Conservation (phyloP, 805 yeast species). For the Wickerhamomyces silvicola region DNA sequence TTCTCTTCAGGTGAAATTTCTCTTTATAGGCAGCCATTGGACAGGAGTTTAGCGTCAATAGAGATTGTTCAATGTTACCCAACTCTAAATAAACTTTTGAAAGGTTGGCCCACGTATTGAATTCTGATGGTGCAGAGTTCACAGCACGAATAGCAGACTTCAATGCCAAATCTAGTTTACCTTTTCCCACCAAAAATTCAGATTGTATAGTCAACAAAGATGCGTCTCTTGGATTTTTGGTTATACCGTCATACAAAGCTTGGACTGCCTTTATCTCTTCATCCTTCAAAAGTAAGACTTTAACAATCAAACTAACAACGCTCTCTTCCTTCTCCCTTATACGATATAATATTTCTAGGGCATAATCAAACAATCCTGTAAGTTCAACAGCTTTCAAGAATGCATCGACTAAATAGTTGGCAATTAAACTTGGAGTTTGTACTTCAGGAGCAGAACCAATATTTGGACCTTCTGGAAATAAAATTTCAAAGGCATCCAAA, state of each 20-base stretch:
- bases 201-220: constrained; percentile 51
- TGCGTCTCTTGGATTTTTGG: constrained; percentile 45
- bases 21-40: constrained; percentile 74
- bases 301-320: constrained; percentile 53
- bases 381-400: constrained; percentile 57
- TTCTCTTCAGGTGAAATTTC: constrained; percentile 52
- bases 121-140: constrained; percentile 67
- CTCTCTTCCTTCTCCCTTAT: constrained; percentile 46
- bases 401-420: constrained; percentile 72
- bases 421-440: constrained; percentile 57
- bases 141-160: constrained; percentile 59
- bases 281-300: constrained; percentile 44
- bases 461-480: constrained; percentile 60
- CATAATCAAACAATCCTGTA: constrained; percentile 59
- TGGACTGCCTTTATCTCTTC: constrained; percentile 56
- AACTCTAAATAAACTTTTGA: constrained; percentile 57
- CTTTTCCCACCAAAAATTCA: constrained; percentile 47
- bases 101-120: constrained; percentile 65
- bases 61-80: constrained; percentile 65
- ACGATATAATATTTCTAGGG: constrained; percentile 49
- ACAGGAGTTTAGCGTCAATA: constrained; percentile 68
- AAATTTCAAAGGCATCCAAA: constrained; percentile 55
- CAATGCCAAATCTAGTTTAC: constrained; percentile 49
- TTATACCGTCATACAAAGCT: constrained; percentile 44
- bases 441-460: constrained; percentile 63